These are phyloP conservation scores for Xylaria sp. DNA, from an alignment of 2,329 filamentous ascomycete species.

Conservation along the genomic window DNA sequence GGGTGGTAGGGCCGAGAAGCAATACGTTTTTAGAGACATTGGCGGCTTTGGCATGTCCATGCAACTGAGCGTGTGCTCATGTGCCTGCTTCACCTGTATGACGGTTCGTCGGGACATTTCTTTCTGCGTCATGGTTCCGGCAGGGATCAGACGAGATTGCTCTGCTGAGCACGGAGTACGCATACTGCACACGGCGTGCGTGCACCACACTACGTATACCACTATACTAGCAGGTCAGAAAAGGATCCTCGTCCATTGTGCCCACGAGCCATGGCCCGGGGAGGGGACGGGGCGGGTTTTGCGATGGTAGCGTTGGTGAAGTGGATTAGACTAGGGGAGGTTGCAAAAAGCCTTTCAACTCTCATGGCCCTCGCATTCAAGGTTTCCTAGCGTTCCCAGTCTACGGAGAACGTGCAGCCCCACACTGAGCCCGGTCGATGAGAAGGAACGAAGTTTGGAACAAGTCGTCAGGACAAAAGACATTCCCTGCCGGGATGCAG, in stretches of 20 bases:
- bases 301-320: conserved; percentile 48
- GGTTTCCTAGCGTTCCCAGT: conserved; percentile 41
- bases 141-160: conserved; percentile 50
- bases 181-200: conserved; percentile 16
- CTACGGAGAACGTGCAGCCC: conserved; percentile 34
- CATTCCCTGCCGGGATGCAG: conserved; percentile 46
- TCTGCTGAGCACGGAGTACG: not conserved
- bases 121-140: conserved; percentile 53
- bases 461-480: conserved; percentile 49
- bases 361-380: conserved; percentile 46
- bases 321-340: conserved; percentile 46
- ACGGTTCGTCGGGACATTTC: conserved; percentile 49
- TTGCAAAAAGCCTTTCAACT: conserved; percentile 47
- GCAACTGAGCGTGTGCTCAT: conserved; percentile 49
- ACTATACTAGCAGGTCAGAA: conserved; percentile 39
- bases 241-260: conserved; percentile 49
- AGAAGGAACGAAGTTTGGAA: conserved; percentile 51
- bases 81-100: conserved; percentile 50
- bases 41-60: conserved; percentile 53
- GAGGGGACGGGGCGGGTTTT: conserved; percentile 47
- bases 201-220: not conserved
- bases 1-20: conserved; percentile 52
- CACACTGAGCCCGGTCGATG: conserved; percentile 42
- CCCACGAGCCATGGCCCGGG: conserved; percentile 43
- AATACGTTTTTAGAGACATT: conserved; percentile 51